phyloP scores from a whole-genome alignment of 1,139 yeast species.

The Magnusiomyces tetraspermus region DNA sequence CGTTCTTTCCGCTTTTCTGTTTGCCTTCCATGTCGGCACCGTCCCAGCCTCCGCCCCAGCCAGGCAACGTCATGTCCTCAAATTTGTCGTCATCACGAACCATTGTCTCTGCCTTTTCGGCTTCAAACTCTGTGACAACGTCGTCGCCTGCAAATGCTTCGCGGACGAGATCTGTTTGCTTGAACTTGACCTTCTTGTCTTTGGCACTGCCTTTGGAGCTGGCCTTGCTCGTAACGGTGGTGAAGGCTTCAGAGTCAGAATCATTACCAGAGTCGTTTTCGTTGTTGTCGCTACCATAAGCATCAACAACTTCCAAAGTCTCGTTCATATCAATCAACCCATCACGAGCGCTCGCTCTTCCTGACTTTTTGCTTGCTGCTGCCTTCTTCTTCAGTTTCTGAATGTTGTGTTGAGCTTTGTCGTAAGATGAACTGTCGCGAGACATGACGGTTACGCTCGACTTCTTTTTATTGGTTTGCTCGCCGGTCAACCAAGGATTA shows the following conservation, averaged over 20 bases:
- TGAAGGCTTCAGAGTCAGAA: slow-evolving; percentile 23
- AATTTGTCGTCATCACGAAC: slow-evolving; percentile 81
- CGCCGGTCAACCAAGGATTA: slow-evolving; percentile 64
- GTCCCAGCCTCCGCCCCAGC: slow-evolving; percentile 64
- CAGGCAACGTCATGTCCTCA: slow-evolving; percentile 79
- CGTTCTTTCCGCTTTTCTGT: too few relatives aligned
- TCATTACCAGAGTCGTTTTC: slow-evolving; percentile 26
- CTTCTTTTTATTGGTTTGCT: slow-evolving; percentile 38
- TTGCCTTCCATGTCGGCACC: slow-evolving; percentile 32
- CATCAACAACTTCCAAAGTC: slow-evolving; percentile 39
- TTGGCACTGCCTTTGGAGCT: slow-evolving; percentile 7
- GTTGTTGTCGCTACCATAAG: slow-evolving; percentile 19
- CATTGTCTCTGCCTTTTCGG: slow-evolving; percentile 58
- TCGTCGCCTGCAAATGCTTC: slow-evolving; percentile 98
- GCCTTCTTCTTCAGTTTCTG: slow-evolving; percentile 33
- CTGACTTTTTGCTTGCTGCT: slow-evolving; percentile 14
- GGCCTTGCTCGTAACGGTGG: slow-evolving; percentile 27
- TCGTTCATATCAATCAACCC: slow-evolving; percentile 43
- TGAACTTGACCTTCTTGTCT: slow-evolving; percentile 40
- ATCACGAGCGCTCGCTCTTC: slow-evolving; percentile 33
- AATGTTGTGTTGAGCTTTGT: slow-evolving; percentile 40
- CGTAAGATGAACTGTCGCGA: slow-evolving; percentile 44
- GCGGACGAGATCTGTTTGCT: slow-evolving; percentile 71
- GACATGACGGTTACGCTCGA: slow-evolving; percentile 49
- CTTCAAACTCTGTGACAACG: slow-evolving; percentile 64